Evolutionary conservation across 176 grass and related monocot genomes (phyloP), one percentile per base, ranked within the genome.

Genomic region (Hordeum marinum): DNA sequence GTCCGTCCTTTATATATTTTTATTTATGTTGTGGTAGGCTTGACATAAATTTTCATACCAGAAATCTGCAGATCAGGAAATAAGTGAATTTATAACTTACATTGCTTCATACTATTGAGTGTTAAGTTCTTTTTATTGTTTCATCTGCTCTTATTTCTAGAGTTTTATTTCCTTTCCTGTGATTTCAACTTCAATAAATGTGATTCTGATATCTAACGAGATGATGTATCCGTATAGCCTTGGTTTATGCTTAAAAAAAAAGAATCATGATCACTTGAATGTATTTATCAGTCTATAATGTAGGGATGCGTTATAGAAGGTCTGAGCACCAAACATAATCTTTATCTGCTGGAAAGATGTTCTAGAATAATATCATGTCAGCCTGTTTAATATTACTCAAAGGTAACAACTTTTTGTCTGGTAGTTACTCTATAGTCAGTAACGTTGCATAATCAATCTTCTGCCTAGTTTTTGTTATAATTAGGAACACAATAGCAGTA

Each of bases 271-370:
- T 46, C 17, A 58, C 52, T 71, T 70, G 41, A 26, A 78, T 77
- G 48, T 82, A 40, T 17, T 10, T 78, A 60, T 4, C 20, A 60
- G 11, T 60, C 58, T 60, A 24, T 60, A 60, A 24, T 60, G n/a
- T 25, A 61, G 66, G 46, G 48, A 63, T 86, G 76, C 55, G 13
- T 54, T 84, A 58, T 45, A 71, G 32, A 70, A 85, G 35, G 27
- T 32, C 46, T n/a, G 7, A 7, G n/a, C 39, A 13, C 37, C 78
- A 21, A 83, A 63, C 45, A 52, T 63, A 83, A 78, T 72, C 23
- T 74, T 43, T 84, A 81, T 39, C 34, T 31, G 32, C 17, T 87
- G 70, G 52, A 65, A 83, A 55, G 32, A 72, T 88, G 32, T 29
- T 32, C 45, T 66, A 50, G 8, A 83, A 75, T 41, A 79, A 72